These are phyloP conservation scores for Phoma herbarum DNA, from an alignment of 2,329 filamentous ascomycete species.

Conservation along the genomic window DNA sequence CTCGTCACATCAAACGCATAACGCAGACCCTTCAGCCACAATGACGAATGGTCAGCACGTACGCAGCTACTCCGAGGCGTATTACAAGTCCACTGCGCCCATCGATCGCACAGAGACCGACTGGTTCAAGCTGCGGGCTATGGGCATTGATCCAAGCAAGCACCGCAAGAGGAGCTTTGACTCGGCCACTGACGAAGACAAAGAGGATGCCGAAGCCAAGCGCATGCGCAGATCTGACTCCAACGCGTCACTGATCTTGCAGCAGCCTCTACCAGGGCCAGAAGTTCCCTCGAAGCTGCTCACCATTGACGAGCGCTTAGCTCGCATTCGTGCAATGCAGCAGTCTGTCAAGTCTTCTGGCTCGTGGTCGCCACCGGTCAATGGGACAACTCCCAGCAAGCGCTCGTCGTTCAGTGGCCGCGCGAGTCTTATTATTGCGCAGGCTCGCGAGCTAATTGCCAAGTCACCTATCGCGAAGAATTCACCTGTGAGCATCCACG, in stretches of 20 bases:
- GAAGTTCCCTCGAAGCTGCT: constrained; percentile 9
- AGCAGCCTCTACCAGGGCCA: constrained; percentile 17
- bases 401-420: constrained; percentile 24
- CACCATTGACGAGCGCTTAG: constrained; percentile 34
- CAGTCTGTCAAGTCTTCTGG: constrained; percentile 25
- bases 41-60: constrained; percentile 12
- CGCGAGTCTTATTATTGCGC: constrained; percentile 30
- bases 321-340: constrained; percentile 35
- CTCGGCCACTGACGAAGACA: constrained; percentile 36
- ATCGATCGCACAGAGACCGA: constrained; percentile 58
- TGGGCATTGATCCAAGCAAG: constrained; percentile 55
- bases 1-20: constrained; percentile 14
- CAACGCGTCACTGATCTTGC: constrained; percentile 22
- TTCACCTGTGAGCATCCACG: constrained; percentile 26
- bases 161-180: constrained; percentile 45
- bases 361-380: constrained; percentile 21
- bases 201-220: constrained; percentile 31
- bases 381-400: constrained; percentile 16
- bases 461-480: constrained; percentile 17
- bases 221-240: constrained; percentile 30
- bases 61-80: constrained; percentile 37
- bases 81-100: constrained; percentile 35
- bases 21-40: not conserved
- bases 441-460: constrained; percentile 27
- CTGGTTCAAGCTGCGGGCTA: constrained; percentile 61